Evolutionary conservation across 345 rosid genomes (phyloP).

Genomic region (Salix exigua): DNA sequence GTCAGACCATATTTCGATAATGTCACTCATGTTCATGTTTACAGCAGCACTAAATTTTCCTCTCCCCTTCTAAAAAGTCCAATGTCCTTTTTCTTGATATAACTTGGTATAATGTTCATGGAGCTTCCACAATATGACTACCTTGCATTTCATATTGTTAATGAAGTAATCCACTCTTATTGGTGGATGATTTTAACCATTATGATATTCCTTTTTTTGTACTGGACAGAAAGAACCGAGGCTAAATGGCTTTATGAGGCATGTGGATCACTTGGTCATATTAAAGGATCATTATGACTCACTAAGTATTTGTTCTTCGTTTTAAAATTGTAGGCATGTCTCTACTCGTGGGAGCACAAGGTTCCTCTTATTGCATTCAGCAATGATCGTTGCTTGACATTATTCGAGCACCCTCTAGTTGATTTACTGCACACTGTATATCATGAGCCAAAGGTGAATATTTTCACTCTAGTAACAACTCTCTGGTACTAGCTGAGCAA

Average conservation of each 20-base stretch:
- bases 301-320: background rate
- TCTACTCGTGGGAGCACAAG: constrained; percentile 70
- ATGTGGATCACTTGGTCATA: background rate
- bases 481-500: constrained; percentile 4
- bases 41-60: background rate
- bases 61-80: background rate
- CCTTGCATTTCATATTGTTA: background rate
- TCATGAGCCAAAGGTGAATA: constrained; percentile 74
- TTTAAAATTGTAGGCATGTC: constrained; percentile 51
- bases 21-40: background rate
- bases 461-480: constrained; percentile 7
- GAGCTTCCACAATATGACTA: too few relatives aligned
- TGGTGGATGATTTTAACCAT: background rate
- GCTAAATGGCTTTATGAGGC: background rate
- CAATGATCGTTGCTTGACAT: constrained; percentile 73
- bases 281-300: background rate
- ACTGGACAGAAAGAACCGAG: background rate
- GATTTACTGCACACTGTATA: constrained; percentile 68
- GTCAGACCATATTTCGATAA: background rate
- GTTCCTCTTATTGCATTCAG: constrained; percentile 90
- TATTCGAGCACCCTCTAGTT: constrained; percentile 79
- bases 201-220: background rate
- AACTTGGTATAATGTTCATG: too few relatives aligned
- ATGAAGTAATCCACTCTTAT: background rate
- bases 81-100: too few relatives aligned